Evolutionary conservation across 1,284 basidiomycete species (phyloP).

Genomic region (Vanrija sp.): DNA sequence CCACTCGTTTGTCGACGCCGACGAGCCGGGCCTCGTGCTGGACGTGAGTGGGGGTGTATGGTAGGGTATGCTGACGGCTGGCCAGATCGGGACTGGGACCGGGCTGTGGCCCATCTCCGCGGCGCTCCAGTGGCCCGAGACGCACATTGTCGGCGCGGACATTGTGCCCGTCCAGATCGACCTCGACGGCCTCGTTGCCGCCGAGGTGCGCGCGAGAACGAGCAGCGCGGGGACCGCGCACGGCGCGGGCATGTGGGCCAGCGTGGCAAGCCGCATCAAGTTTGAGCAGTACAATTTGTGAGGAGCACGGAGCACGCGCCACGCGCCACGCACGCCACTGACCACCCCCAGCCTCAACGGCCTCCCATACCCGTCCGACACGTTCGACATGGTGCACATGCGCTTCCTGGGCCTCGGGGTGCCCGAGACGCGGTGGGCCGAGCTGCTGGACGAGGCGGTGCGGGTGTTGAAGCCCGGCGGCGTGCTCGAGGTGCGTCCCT

Average conservation of each 20-base stretch:
- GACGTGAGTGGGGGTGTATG: conserved; percentile 35
- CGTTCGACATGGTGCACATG: conserved; percentile 48
- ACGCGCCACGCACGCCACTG: too few species aligned
- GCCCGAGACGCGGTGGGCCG: conserved; percentile 41
- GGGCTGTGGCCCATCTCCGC: conserved; percentile 47
- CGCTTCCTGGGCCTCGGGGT: conserved; percentile 46
- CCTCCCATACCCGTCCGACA: conserved; percentile 44
- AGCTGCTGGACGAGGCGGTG: conserved; percentile 42
- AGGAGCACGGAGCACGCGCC: conserved; percentile 9
- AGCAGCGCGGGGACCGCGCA: conserved; percentile 11
- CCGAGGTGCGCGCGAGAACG: conserved; percentile 22
- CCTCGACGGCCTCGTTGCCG: conserved; percentile 19
- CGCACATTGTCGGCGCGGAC: conserved; percentile 43
- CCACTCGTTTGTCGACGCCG: conserved; percentile 35
- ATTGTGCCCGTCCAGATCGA: conserved; percentile 39
- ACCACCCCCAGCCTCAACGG: conserved; percentile 28
- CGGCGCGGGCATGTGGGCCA: conserved; percentile 35
- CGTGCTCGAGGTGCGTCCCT: conserved; percentile 38
- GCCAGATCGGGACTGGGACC: conserved; percentile 42
- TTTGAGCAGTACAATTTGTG: conserved; percentile 46
- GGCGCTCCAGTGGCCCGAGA: conserved; percentile 37
- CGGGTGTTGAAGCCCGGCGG: conserved; percentile 45
- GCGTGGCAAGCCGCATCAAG: conserved; percentile 30
- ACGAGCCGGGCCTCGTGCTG: conserved; percentile 30
- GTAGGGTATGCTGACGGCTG: neutral